Base-by-base conservation (phyloP, 2,329 filamentous ascomycete genomes). In the Sporothrix sp. region DNA sequence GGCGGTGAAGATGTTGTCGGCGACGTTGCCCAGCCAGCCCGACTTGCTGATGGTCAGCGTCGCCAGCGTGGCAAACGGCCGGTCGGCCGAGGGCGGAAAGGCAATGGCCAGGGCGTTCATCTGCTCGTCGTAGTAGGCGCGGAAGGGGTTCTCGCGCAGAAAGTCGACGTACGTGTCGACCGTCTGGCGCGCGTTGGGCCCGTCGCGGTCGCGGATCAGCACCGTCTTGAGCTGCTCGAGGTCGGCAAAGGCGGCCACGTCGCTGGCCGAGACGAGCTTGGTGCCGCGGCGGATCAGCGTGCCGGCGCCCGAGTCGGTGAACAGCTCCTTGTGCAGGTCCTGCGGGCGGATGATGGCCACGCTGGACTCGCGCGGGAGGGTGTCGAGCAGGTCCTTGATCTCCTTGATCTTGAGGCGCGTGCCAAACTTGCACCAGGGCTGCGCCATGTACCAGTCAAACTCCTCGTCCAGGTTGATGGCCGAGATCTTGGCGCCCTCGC, bases 321-420 rank as follows among this genome's bases (percentile, higher is more conserved):
- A 96, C 6, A 97, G 73, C 67, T 98, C 93, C 71, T 94, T 95
- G 70, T 97, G 90, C 38, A 98, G 76, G 66, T 95, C 90, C 57
- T 87, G 89, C 2, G 93, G 91, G 69, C 97, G 90, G 60, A 97
- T 98, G 62, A 98, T 97, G 55, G 93, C 93, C 45, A 98, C 91
- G 60, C 87, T 95, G 16, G 91, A 96, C 51, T 87, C 91, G 60
- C 87, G 84, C 47, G 93, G 93, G 16, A 98, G 79, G 45, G 86
- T 84, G 59, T 88, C 87, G 48, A 98, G 73, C 25, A 98, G 78
- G 53, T 95, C 89, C 75, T 95, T 95, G 71, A 95, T 94, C 71
- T 98, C 89, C 71, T 86, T 87, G 68, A 98, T 97, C 82, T 98
- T 98, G 57, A 97, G 76, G 56, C 90, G 81, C 33, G 91, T 97